These are phyloP conservation scores for Debaryomyces sp. DNA, from an alignment of 1,139 yeast genomes.

Conservation along the genomic window DNA sequence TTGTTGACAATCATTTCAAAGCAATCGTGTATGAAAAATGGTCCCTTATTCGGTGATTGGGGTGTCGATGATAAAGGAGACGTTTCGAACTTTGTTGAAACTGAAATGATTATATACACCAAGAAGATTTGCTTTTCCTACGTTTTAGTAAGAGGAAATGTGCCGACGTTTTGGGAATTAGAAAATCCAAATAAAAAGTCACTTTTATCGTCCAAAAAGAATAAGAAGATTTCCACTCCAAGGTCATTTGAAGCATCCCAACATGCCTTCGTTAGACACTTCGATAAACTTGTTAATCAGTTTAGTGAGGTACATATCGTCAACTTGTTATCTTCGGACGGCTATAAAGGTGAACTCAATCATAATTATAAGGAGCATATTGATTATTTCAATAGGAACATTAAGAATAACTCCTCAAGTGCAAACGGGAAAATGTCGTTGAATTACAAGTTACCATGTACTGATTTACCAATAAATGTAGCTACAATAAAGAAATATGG, in stretches of 20 bases:
- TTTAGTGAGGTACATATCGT: slow-evolving; percentile 66
- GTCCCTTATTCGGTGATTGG: slow-evolving; percentile 65
- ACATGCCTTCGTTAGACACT: slow-evolving; percentile 64
- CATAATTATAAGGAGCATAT: slow-evolving; percentile 35
- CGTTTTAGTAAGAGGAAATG: slow-evolving; percentile 65
- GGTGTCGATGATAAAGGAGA: slow-evolving; percentile 76
- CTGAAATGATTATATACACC: slow-evolving; percentile 63
- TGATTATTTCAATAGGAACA: slow-evolving; percentile 23
- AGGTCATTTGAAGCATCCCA: slow-evolving; percentile 67
- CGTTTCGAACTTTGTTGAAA: slow-evolving; percentile 67
- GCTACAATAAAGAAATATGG: slow-evolving; percentile 40
- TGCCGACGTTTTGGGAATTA: slow-evolving; percentile 64
- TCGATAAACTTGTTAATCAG: slow-evolving; percentile 57
- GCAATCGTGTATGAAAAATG: slow-evolving; percentile 62
- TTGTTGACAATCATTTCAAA: slow-evolving; percentile 66
- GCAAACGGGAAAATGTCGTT: slow-evolving; percentile 8
- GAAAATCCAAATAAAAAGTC: slow-evolving; percentile 49
- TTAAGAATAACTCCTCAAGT: slow-evolving; percentile 10
- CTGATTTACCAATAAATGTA: slow-evolving; percentile 38
- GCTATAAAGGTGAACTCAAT: slow-evolving; percentile 39
- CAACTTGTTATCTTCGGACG: slow-evolving; percentile 50
- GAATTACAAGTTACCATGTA: slow-evolving; percentile 25
- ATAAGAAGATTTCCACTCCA: slow-evolving; percentile 53
- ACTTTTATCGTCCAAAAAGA: slow-evolving; percentile 41
- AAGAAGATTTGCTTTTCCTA: slow-evolving; percentile 57